These are phyloP conservation scores for Suillus spraguei DNA, from an alignment of 768 basidiomycete species.

Conservation along the genomic window DNA sequence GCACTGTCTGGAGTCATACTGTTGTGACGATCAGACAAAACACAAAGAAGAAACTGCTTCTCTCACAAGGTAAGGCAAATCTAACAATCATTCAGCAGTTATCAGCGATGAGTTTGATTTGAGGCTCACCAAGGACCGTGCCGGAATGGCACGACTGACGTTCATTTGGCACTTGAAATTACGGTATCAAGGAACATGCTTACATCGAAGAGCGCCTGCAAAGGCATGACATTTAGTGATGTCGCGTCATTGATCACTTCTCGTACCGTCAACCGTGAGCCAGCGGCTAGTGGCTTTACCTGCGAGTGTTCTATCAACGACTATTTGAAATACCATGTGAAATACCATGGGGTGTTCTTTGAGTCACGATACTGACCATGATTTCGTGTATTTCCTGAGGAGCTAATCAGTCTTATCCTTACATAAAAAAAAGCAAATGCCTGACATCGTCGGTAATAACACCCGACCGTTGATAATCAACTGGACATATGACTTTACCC, in stretches of 20 bases:
- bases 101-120: not conserved
- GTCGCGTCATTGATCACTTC: not conserved
- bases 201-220: constrained; percentile 5
- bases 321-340: not conserved
- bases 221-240: not conserved
- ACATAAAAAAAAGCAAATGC: not conserved
- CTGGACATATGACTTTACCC: constrained; percentile 3
- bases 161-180: not conserved
- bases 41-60: not conserved
- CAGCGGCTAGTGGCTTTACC: constrained; percentile 2
- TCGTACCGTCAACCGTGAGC: constrained; percentile 7
- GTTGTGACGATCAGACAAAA: not conserved
- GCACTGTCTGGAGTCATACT: not conserved
- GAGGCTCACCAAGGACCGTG: constrained; percentile 5
- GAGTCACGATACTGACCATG: not conserved
- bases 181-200: not conserved
- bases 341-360: not conserved
- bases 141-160: constrained; percentile 5
- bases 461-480: constrained; percentile 3
- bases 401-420: not conserved
- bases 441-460: constrained; percentile 4
- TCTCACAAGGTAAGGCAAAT: constrained; percentile 6
- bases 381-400: constrained; percentile 5
- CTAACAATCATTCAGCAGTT: not conserved
- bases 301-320: not conserved